Conservation (phyloP, 306 rosid genomes). For the Vigna angularis region DNA sequence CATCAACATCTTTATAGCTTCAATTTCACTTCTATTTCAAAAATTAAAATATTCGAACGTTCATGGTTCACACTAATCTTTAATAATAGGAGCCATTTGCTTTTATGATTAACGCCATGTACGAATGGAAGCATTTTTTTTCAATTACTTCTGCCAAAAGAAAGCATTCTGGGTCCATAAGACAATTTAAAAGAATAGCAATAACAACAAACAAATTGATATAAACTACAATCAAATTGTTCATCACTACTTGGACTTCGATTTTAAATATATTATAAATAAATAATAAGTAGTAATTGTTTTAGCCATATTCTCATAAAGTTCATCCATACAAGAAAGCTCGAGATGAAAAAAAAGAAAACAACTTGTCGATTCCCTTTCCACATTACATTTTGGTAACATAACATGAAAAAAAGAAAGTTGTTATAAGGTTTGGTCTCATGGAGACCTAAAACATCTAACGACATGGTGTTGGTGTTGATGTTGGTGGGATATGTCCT, state of each 20-base stretch:
- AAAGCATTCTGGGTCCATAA: background rate
- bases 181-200: background rate
- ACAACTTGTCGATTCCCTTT: background rate
- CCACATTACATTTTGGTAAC: constrained; percentile 10
- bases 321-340: background rate
- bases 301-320: background rate
- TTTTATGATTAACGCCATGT: constrained; percentile 1
- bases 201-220: background rate
- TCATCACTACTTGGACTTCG: background rate
- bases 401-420: background rate
- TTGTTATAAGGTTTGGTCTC: background rate
- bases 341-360: background rate
- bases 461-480: constrained; percentile 34
- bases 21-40: background rate
- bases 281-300: no score
- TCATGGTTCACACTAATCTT: constrained; percentile 1
- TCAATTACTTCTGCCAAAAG: background rate
- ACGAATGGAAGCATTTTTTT: background rate
- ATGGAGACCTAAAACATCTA: constrained; percentile 12
- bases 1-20: background rate
- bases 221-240: background rate
- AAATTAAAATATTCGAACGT: background rate
- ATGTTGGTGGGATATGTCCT: constrained; percentile 53
- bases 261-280: no score
- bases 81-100: background rate